Conservation (phyloP, 139 green algal genomes). For the Chloropicon primus region DNA sequence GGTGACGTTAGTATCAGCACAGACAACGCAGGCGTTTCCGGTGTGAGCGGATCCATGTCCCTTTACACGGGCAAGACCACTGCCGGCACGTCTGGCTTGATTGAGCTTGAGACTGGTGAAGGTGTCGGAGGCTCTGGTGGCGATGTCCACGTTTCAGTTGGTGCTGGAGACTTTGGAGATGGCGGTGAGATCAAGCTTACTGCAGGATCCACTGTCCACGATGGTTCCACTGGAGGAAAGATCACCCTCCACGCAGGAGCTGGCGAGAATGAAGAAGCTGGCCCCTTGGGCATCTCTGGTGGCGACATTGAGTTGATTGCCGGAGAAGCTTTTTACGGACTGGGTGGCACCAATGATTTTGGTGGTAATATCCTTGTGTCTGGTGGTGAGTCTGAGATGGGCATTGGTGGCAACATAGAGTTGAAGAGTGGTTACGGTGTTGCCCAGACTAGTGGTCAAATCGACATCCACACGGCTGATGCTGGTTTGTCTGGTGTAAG, state of each 20-base stretch:
- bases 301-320: no score
- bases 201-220: neutral
- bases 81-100: neutral
- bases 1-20: neutral
- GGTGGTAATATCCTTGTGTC: no score
- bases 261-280: no score
- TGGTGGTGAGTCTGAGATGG: no score
- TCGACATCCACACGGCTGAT: neutral
- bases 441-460: no score
- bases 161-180: neutral
- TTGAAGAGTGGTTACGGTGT: no score
- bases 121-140: neutral
- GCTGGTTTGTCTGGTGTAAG: constrained; percentile 2
- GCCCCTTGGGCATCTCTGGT: no score
- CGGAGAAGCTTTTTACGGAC: no score
- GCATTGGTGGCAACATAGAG: no score
- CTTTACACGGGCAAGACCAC: neutral
- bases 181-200: neutral
- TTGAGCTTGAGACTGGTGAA: neutral
- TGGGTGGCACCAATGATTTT: no score
- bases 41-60: neutral
- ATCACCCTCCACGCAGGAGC: neutral
- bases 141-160: neutral
- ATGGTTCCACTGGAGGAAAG: neutral
- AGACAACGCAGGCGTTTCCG: neutral